Evolutionary conservation across 108 stramenopile genomes (phyloP).

Genomic region (Epithemia pelagica): DNA sequence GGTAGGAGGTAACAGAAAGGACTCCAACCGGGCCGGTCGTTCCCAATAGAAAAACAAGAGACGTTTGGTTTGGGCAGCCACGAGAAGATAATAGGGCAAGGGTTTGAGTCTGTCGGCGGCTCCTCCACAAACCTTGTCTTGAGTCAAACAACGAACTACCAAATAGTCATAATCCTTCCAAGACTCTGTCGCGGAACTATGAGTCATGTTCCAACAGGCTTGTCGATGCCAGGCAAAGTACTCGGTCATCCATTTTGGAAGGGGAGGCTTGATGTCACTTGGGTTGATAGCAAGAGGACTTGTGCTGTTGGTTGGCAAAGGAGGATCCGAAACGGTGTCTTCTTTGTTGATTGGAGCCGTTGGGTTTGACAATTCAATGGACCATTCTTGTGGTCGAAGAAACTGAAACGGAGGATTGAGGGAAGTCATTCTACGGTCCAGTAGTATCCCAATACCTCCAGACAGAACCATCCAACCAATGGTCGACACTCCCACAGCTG

Average conservation of each 20-base stretch:
- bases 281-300: no score
- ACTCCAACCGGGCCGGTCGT: conserved; percentile 35
- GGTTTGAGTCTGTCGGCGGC: conserved; percentile 40
- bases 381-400: no score
- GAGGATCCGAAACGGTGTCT: no score
- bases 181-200: not conserved
- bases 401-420: no score
- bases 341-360: no score
- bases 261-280: not conserved
- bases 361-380: no score
- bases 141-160: conserved; percentile 25
- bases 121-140: conserved; percentile 32
- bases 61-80: conserved; percentile 28
- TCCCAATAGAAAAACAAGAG: conserved; percentile 39
- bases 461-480: no score
- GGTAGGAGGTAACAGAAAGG: conserved; percentile 32
- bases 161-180: conserved; percentile 17
- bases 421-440: no score
- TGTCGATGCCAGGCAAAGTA: conserved; percentile 35
- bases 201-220: not conserved
- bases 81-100: conserved; percentile 28
- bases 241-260: conserved; percentile 31
- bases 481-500: no score
- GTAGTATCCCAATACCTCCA: no score
- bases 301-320: no score